phyloP scores from a whole-genome alignment of 2,329 filamentous ascomycete genomes.

The Dactylella cylindrospora region DNA sequence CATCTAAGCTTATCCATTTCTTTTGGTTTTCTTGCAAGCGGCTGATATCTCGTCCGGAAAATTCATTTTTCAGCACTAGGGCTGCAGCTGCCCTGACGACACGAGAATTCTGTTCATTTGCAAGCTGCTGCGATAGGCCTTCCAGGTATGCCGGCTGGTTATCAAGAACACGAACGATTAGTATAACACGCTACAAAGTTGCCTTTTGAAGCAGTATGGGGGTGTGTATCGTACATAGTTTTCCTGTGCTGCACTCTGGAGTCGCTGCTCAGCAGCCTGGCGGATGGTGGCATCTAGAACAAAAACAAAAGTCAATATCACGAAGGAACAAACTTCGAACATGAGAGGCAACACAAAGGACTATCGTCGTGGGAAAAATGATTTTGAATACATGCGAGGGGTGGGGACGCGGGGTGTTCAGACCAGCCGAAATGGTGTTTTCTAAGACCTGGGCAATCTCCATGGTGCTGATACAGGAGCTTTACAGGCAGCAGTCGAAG shows the following conservation, averaged over 20 bases:
- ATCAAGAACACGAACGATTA: too few species aligned
- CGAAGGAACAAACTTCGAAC: conserved; percentile 18
- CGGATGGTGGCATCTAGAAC: conserved; percentile 92
- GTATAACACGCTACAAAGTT: too few species aligned
- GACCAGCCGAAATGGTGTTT: conserved; percentile 93
- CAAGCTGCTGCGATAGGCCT: conserved; percentile 88
- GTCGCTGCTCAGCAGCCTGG: conserved; percentile 89
- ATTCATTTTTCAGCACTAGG: conserved; percentile 96
- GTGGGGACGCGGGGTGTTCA: conserved; percentile 52
- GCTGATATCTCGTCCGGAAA: conserved; percentile 85
- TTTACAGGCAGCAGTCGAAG: conserved; percentile 47
- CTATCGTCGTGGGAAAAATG: conserved; percentile 15
- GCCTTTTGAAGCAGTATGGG: not conserved
- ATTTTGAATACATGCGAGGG: conserved; percentile 20
- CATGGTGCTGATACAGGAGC: conserved; percentile 64
- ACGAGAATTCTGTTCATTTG: conserved; percentile 80
- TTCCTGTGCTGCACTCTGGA: conserved; percentile 84
- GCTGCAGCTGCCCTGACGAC: conserved; percentile 91
- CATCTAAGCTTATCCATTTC: conserved; percentile 91
- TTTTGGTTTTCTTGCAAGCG: conserved; percentile 86
- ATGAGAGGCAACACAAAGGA: conserved; percentile 10
- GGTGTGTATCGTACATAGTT: conserved; percentile 73
- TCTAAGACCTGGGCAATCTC: conserved; percentile 98
- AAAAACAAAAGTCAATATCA: too few species aligned
- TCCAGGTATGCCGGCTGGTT: conserved; percentile 83